Evolutionary conservation across 345 rosid genomes (phyloP).

Genomic region (Syzygium grande): DNA sequence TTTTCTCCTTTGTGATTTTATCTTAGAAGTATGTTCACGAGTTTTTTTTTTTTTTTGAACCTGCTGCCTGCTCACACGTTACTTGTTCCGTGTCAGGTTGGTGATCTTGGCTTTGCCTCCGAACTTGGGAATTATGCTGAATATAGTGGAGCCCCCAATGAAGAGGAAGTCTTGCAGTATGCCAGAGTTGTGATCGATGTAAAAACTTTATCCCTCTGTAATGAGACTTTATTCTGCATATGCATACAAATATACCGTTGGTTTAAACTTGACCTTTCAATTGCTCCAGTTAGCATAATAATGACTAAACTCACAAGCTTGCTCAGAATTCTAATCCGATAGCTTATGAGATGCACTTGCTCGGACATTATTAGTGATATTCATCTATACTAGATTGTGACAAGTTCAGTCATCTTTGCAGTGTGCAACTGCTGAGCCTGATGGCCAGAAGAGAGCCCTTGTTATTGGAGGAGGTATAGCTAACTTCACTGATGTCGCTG

Average conservation of each 20-base stretch:
- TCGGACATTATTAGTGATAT: neutral
- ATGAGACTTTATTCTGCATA: neutral
- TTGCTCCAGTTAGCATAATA: neutral
- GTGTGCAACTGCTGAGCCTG: constrained; percentile 92
- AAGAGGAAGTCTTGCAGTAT: constrained; percentile 92
- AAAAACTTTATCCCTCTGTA: neutral
- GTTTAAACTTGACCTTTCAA: neutral
- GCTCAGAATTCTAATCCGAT: neutral
- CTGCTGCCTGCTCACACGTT: neutral
- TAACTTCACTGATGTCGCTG: constrained; percentile 93
- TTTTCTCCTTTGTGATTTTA: neutral
- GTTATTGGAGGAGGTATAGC: constrained; percentile 98
- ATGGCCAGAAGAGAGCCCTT: constrained; percentile 80
- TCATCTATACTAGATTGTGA: neutral
- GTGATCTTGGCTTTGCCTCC: constrained; percentile 88
- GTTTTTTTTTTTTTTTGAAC: neutral
- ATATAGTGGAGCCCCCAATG: constrained; percentile 97
- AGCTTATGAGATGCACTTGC: neutral
- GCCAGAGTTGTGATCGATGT: constrained; percentile 98
- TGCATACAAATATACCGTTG: neutral
- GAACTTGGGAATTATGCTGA: constrained; percentile 96
- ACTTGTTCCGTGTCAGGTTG: constrained; percentile 42
- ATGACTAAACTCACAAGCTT: neutral
- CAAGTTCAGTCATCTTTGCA: constrained; percentile 10
- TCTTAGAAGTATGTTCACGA: neutral